Evolutionary conservation across 352 stramenopile species (phyloP).

Genomic region (Phytophthora crassamura): DNA sequence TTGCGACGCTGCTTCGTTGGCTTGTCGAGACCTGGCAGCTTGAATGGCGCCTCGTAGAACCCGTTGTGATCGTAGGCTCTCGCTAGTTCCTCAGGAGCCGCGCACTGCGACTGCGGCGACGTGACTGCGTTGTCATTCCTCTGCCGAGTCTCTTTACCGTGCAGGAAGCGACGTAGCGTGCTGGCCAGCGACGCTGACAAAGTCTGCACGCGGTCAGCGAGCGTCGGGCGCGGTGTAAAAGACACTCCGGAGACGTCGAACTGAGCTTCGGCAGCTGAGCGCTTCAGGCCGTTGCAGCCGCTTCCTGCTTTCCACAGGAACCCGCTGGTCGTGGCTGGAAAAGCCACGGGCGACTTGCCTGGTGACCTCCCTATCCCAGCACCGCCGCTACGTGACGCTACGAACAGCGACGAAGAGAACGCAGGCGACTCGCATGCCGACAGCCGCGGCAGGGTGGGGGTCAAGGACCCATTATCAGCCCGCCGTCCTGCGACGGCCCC

Average conservation of each 20-base stretch:
- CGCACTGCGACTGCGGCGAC: conserved; percentile 54
- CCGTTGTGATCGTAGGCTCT: conserved; percentile 51
- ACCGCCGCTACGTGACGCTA: conserved; percentile 19
- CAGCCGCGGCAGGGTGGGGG: conserved; percentile 34
- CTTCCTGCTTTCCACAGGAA: conserved; percentile 30
- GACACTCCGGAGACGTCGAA: conserved; percentile 12
- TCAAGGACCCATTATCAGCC: conserved; percentile 36
- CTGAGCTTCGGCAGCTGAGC: conserved; percentile 3
- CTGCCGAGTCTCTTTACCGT: conserved; percentile 16
- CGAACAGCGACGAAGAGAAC: conserved; percentile 35
- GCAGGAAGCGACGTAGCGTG: conserved; percentile 46
- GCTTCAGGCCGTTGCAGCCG: conserved; percentile 18
- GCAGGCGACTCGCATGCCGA: conserved; percentile 28
- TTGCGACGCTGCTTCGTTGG: conserved; percentile 24
- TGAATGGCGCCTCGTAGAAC: conserved; percentile 46
- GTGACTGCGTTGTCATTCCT: conserved; percentile 28
- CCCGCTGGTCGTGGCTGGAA: conserved; percentile 21
- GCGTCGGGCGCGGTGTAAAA: conserved; percentile 19
- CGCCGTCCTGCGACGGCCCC: conserved; percentile 6
- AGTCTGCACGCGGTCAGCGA: conserved; percentile 46
- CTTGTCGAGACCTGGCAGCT: conserved; percentile 30
- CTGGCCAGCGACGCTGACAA: conserved; percentile 50
- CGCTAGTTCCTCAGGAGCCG: conserved; percentile 43
- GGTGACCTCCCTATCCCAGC: conserved; percentile 15
- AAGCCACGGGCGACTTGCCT: conserved; percentile 23